Evolutionary conservation across 176 grass and related monocot genomes (phyloP), one percentile per base, ranked within the genome.

Genomic region (Carex parvula): DNA sequence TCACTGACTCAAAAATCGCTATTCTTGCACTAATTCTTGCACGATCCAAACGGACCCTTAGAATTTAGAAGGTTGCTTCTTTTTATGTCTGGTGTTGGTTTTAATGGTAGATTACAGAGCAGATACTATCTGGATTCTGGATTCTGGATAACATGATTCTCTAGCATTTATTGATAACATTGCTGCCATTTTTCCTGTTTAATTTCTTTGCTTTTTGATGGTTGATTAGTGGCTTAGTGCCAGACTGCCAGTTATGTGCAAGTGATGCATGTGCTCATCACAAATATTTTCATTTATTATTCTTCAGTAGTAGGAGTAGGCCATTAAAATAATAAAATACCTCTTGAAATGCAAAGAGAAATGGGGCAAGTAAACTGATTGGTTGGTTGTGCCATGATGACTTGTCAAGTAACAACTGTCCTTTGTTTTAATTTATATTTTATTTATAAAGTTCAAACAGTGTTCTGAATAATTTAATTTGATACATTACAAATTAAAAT

Each of bases 61-160:
- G 21, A 76, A 55, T 17, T 55, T 30, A 76, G 22, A 70, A 70
- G 50, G 14, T 57, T 33, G 50, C 73, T 78, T 78, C 73, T 78
- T 78, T 78, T 78, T 10, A 32, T 56, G 50, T 30, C 21, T 76
- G 48, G 68, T 76, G 24, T 53, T 22, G 70, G 50, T 55, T 77
- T 77, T 77, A 56, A 56, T 77, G 73, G 21, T 76, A 54, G 46
- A 76, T 57, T 57, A 78, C 73, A 6, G 6, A 57, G 73, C 22
- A 77, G 73, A 77, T 77, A 15, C 50, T 77, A 50, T 76, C 14
- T 54, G 73, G 22, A 17, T 56, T n/a, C n/a, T n/a, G n/a, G n/a
- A n/a, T n/a, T 26, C 26, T 26, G 26, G 0, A 26, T 26, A 77
- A 20, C 7, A 42, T n/a, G 67, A 70, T 70, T 41, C 37, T 42